Percentiles rank a stretch among this genome's conserved stretches.
Conservation (phyloP, 371 early-diverging fungal genomes). For the Mortierella sp. region DNA sequence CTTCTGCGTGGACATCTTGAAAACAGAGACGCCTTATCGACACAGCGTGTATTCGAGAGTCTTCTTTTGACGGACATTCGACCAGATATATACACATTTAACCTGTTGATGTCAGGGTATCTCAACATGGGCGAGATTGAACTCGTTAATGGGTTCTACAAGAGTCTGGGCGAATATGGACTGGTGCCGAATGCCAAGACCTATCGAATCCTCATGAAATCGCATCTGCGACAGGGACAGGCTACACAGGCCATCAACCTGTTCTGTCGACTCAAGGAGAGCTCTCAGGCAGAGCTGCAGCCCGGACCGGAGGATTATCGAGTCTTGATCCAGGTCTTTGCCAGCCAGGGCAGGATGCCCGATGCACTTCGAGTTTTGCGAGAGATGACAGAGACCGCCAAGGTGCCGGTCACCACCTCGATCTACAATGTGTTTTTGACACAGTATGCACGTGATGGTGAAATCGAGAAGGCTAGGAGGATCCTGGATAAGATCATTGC, state of each 20-base stretch:
- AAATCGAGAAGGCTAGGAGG: slow-evolving; percentile 37
- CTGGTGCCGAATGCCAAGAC: slow-evolving; percentile 52
- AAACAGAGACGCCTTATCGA: slow-evolving; percentile 31
- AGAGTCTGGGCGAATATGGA: slow-evolving; percentile 55
- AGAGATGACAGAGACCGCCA: slow-evolving; percentile 28
- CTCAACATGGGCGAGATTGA: slow-evolving; percentile 46
- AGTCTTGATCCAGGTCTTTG: slow-evolving; percentile 34
- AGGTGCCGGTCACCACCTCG: slow-evolving; percentile 23
- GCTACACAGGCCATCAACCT: slow-evolving; percentile 28
- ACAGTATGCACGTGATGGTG: slow-evolving; percentile 41
- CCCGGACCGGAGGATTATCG: slow-evolving; percentile 36
- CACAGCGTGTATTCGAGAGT: slow-evolving; percentile 38
- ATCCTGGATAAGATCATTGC: slow-evolving; percentile 40
- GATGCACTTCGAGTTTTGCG: slow-evolving; percentile 43
- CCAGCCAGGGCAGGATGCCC: slow-evolving; percentile 23
- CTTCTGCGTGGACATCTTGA: slow-evolving; percentile 33
- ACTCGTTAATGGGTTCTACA: slow-evolving; percentile 52
- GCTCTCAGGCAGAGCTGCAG: slow-evolving; percentile 17
- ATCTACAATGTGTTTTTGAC: slow-evolving; percentile 51
- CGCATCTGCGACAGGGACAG: slow-evolving; percentile 34
- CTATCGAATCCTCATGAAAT: slow-evolving; percentile 44
- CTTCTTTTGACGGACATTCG: slow-evolving; percentile 50
- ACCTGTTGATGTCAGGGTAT: slow-evolving; percentile 55
- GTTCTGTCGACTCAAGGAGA: slow-evolving; percentile 41
- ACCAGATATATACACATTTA: slow-evolving; percentile 57